A percentile compares a stretch with the other conserved stretches of the same genome.
Conservation (phyloP, 768 basidiomycete species). For the Amanita exitialis region DNA sequence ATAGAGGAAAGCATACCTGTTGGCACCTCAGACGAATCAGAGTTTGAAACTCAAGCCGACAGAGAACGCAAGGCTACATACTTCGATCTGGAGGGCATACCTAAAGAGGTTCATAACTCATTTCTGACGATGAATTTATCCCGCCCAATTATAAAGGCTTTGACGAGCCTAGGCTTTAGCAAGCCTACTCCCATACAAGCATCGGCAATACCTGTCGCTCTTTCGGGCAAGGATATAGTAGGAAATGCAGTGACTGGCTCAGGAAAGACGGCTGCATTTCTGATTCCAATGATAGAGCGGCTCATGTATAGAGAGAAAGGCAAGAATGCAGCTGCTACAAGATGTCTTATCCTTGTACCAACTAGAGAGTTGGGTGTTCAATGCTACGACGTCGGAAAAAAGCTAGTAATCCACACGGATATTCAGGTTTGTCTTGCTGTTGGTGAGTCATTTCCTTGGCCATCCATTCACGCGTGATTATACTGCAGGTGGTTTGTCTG, state of each 20-base stretch:
- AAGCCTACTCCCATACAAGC: slow-evolving; percentile 95
- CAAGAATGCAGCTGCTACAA: slow-evolving; percentile 73
- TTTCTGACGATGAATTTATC: slow-evolving; percentile 94
- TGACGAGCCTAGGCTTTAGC: slow-evolving; percentile 71
- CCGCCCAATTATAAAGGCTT: slow-evolving; percentile 83
- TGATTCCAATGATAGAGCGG: slow-evolving; percentile 89
- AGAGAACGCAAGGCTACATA: slow-evolving; percentile 82
- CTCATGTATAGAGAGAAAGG: slow-evolving; percentile 87
- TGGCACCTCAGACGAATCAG: slow-evolving; percentile 25
- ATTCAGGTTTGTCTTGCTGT: slow-evolving; percentile 87
- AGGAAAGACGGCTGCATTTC: slow-evolving; percentile 97
- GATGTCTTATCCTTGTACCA: slow-evolving; percentile 89
- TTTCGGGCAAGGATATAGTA: slow-evolving; percentile 92
- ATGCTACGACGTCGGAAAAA: slow-evolving; percentile 86
- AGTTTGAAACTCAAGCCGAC: slow-evolving; percentile 50
- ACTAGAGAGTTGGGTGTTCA: slow-evolving; percentile 95
- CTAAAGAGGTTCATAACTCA: slow-evolving; percentile 52
- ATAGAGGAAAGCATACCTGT: slow-evolving; percentile 16
- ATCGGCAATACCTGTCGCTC: slow-evolving; percentile 86
- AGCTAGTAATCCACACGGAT: slow-evolving; percentile 80
- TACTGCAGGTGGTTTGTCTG: slow-evolving; percentile 72
- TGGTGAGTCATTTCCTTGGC: slow-evolving; percentile 40
- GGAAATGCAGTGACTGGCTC: slow-evolving; percentile 95
- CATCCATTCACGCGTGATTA: neutral
- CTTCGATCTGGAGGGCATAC: slow-evolving; percentile 55